Evolutionary conservation across 2,329 filamentous ascomycete genomes (phyloP).

Genomic region (Fusarium sp.): DNA sequence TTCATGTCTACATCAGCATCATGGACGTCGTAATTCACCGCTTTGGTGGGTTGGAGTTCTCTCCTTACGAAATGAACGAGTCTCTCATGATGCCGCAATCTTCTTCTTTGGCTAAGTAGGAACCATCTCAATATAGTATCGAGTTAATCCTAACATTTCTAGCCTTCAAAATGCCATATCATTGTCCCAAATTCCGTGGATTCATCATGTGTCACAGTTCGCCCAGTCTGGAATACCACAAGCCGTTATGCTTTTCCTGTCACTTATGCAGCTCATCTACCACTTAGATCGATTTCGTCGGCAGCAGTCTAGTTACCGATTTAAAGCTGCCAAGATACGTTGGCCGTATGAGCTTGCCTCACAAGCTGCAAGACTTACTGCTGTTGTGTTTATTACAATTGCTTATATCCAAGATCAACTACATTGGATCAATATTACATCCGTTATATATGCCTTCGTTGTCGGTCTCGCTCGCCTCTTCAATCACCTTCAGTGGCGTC

Average conservation of each 20-base stretch:
- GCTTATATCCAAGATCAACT: slow-evolving; percentile 51
- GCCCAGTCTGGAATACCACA: slow-evolving; percentile 59
- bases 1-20: slow-evolving; percentile 38
- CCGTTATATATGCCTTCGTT: slow-evolving; percentile 57
- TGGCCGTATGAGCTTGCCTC: slow-evolving; percentile 59
- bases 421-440: slow-evolving; percentile 54
- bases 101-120: slow-evolving; percentile 37
- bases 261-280: slow-evolving; percentile 52
- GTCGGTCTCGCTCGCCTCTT: slow-evolving; percentile 59
- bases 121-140: neutral
- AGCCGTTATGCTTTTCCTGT: slow-evolving; percentile 53
- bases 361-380: slow-evolving; percentile 56
- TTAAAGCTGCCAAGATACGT: slow-evolving; percentile 55
- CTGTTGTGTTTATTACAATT: slow-evolving; percentile 56
- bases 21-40: slow-evolving; percentile 52
- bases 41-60: slow-evolving; percentile 49
- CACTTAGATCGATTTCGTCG: slow-evolving; percentile 52
- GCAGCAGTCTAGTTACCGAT: slow-evolving; percentile 41
- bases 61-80: slow-evolving; percentile 44
- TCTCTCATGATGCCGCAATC: slow-evolving; percentile 22
- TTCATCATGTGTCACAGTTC: slow-evolving; percentile 53
- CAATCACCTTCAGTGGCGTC: slow-evolving; percentile 59
- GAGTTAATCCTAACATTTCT: slow-evolving; percentile 3
- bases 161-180: slow-evolving; percentile 33
- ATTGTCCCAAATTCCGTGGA: slow-evolving; percentile 52